These are phyloP conservation scores for Alternaria incomplexa DNA, from an alignment of 2,329 filamentous ascomycete species.

Conservation along the genomic window DNA sequence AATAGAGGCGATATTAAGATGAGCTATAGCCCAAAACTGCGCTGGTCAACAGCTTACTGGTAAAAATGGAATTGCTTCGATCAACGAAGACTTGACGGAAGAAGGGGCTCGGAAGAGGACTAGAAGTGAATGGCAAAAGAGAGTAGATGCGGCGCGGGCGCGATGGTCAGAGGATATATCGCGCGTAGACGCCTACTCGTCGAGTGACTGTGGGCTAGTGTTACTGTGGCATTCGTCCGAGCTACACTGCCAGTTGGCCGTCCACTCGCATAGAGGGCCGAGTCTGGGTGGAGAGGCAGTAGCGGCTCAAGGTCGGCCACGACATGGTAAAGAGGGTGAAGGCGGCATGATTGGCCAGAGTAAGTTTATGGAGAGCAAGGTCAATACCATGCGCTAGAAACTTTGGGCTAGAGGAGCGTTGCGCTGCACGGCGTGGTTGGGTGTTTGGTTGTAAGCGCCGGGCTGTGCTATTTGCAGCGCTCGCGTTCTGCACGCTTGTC, in stretches of 20 bases:
- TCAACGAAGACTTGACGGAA: slow-evolving; percentile 51
- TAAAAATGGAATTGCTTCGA: slow-evolving; percentile 50
- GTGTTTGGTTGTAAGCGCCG: slow-evolving; percentile 41
- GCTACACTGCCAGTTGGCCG: slow-evolving; percentile 38
- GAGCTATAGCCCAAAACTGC: slow-evolving; percentile 44
- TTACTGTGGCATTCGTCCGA: slow-evolving; percentile 35
- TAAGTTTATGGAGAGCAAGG: slow-evolving; percentile 20
- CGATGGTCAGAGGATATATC: slow-evolving; percentile 43
- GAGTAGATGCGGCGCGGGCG: slow-evolving; percentile 36
- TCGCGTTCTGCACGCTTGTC: slow-evolving; percentile 22
- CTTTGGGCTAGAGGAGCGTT: slow-evolving; percentile 31
- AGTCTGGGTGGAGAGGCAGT: slow-evolving; percentile 33
- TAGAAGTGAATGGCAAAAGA: slow-evolving; percentile 44
- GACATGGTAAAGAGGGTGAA: slow-evolving; percentile 33
- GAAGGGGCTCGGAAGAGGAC: slow-evolving; percentile 35
- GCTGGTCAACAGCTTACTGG: slow-evolving; percentile 54
- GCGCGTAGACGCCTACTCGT: slow-evolving; percentile 38
- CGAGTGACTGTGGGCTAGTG: slow-evolving; percentile 30
- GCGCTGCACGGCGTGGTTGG: slow-evolving; percentile 39
- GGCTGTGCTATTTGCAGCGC: slow-evolving; percentile 39
- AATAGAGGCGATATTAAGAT: slow-evolving; percentile 40
- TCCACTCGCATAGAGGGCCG: slow-evolving; percentile 35
- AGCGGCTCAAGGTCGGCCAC: slow-evolving; percentile 47
- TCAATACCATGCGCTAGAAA: slow-evolving; percentile 24
- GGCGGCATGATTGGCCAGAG: slow-evolving; percentile 36